Base-by-base conservation (phyloP, 2,329 filamentous ascomycete genomes). In the Ophiognomonia clavigignenti-juglandacearum region DNA sequence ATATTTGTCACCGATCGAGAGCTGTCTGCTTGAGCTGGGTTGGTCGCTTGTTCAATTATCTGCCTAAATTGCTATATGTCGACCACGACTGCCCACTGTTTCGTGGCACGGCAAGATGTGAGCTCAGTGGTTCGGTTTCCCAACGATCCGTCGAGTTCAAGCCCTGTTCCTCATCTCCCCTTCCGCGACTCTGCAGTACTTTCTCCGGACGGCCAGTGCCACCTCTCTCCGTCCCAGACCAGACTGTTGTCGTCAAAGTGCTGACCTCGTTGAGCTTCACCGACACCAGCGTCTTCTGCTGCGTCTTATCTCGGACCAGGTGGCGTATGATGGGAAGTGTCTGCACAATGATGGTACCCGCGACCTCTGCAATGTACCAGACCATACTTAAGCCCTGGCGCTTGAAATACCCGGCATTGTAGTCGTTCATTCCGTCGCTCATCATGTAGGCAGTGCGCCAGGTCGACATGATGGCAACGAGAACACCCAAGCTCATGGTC, bases 261-360 rank as follows among this genome's bases (percentile, higher is more conserved):
- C 18, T 32, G 26, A 39, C 35, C 39, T 49, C 50, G 42, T 51
- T 55, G 11, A 47, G 39, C 26, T 44, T 42, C 35, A 53, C 34
- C 31, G 51, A 51, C 38, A 53, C 64, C 6, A 64, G 67, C 6
- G 63, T 63, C 18, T 70, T 50, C 2, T 66, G 64, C 1, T 61
- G 63, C 47, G 64, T 61, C 16, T 69, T 59, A 31, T 72, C 66
- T 39, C 65, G 62, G 24, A 76, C 51, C 18, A 77, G 64, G 0
- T 73, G 71, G 11, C 74, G 69, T 11, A 77, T 55, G 14, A 78
- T 68, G 7, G 74, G 74, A 2, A 78, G 70, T 47, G 72, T 77
- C 54, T 77, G 74, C 5, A 77, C 74, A 40, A 78, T 75, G 53
- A 78, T 75, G 27, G 74, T 77, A 43, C 74, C 73, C 8, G 72